These are phyloP conservation scores for Truncatella angustata DNA, from an alignment of 2,329 filamentous ascomycete species.

Conservation along the genomic window DNA sequence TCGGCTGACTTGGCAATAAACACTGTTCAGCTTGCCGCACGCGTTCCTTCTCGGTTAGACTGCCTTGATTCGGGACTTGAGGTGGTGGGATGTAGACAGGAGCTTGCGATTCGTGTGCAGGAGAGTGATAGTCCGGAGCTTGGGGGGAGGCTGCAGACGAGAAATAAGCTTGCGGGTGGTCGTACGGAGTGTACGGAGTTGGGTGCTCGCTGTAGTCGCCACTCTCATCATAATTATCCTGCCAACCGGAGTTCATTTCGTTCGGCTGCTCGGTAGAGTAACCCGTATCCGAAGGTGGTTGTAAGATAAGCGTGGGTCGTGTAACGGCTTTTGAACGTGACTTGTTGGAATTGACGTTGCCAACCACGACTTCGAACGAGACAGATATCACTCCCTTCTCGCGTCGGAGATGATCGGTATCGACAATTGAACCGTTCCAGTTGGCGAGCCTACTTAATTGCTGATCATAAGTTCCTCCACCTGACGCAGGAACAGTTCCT, in stretches of 20 bases:
- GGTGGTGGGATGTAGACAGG: constrained; percentile 59
- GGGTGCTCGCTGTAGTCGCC: constrained; percentile 19
- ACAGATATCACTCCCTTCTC: constrained; percentile 92
- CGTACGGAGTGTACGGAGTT: constrained; percentile 12
- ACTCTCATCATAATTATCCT: constrained; percentile 27
- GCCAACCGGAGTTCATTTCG: constrained; percentile 26
- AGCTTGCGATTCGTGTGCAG: constrained; percentile 31
- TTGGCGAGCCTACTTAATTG: constrained; percentile 46
- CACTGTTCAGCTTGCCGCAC: constrained; percentile 74
- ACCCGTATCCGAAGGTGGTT: constrained; percentile 18
- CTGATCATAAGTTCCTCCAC: constrained; percentile 30
- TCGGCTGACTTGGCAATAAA: constrained; percentile 77
- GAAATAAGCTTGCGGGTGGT: constrained; percentile 24
- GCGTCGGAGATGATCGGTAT: constrained; percentile 80
- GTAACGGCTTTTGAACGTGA: constrained; percentile 24
- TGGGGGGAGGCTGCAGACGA: constrained; percentile 23
- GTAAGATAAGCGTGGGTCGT: constrained; percentile 20
- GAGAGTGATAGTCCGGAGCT: constrained; percentile 33
- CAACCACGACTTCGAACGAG: constrained; percentile 82
- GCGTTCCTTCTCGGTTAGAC: constrained; percentile 77
- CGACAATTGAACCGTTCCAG: constrained; percentile 70
- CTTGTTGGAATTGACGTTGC: constrained; percentile 69
- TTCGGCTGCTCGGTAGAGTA: constrained; percentile 17
- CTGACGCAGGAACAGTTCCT: constrained; percentile 24
- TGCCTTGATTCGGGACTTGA: constrained; percentile 57